Evolutionary conservation across 768 basidiomycete genomes (phyloP), one percentile per base, ranked within the genome.

Genomic region (Atractiella rhizophila): DNA sequence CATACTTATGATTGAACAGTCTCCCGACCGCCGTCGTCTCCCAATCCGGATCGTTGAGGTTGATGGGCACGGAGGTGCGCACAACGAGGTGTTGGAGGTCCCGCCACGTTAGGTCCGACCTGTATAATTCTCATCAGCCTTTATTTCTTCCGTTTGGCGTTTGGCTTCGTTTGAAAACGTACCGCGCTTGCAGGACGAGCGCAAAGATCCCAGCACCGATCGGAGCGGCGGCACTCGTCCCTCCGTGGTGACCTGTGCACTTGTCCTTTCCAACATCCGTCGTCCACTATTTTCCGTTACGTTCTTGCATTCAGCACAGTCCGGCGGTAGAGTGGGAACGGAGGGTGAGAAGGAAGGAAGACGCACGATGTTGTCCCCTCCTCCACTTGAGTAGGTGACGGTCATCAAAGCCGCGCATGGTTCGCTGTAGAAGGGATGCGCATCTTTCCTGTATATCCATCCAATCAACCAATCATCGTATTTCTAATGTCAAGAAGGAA

Each of bases 391-490:
- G 47, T 86, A 91, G 1, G 88, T 80, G 5, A 88, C 88, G 40
- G 94, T 66, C 72, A 98, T 74, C 59, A 94, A 94, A 2, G 91
- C 91, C 5, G 88, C 75, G 54, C 91, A 98, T n/a, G 82, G 63
- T 59, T 98, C 91, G 4, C 88, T 94, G 52, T 98, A 96, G 56
- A 79, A 82, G 12, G 91, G 91, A 54, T 91, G 91, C 25, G 85
- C 60, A 13, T 85, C 88, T 55, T 80, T 79, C 57, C 75, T 71
- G n/a, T n/a, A n/a, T n/a, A n/a, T n/a, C n/a, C n/a, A n/a, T n/a
- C n/a, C n/a, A n/a, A n/a, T n/a, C n/a, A n/a, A n/a, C n/a, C n/a
- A n/a, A n/a, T n/a, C n/a, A n/a, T n/a, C n/a, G n/a, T n/a, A n/a
- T n/a, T n/a, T n/a, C n/a, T n/a, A n/a, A n/a, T n/a, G n/a, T n/a